A percentile compares a stretch with the other conserved stretches of the same genome.
These are phyloP conservation scores for Panicum hallii DNA, from an alignment of 202 grass and related monocot species.

Conservation along the genomic window DNA sequence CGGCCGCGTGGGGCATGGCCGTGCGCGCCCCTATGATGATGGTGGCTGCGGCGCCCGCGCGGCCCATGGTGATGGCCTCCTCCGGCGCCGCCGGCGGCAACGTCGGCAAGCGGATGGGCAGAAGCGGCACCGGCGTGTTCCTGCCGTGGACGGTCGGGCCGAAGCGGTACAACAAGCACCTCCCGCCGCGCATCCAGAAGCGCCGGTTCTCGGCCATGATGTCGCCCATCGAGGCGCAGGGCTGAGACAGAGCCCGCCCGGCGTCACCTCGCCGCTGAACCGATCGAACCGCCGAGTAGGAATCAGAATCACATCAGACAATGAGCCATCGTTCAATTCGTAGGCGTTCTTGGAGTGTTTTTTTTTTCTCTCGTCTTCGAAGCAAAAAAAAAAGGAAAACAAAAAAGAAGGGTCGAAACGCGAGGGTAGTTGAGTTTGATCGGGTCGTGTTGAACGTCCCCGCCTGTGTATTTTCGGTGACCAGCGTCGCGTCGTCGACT, in stretches of 20 bases:
- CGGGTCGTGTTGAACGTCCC: slow-evolving; percentile 16
- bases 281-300: slow-evolving; percentile 3
- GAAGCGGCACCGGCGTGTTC: slow-evolving; percentile 92
- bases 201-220: slow-evolving; percentile 76
- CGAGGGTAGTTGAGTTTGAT: slow-evolving; percentile 34
- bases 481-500: slow-evolving; percentile 14
- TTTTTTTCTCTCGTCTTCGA: slow-evolving; percentile 23
- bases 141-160: slow-evolving; percentile 92
- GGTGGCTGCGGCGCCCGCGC: slow-evolving; percentile 59
- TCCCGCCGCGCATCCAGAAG: slow-evolving; percentile 97
- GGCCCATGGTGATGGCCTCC: slow-evolving; percentile 59
- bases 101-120: slow-evolving; percentile 64
- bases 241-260: slow-evolving; percentile 38
- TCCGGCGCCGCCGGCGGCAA: slow-evolving; percentile 24
- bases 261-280: slow-evolving; percentile 32
- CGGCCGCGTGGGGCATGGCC: slow-evolving; percentile 75
- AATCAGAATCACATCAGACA: not conserved
- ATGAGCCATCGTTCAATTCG: slow-evolving; percentile 12
- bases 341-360: slow-evolving; percentile 49
- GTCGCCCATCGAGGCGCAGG: slow-evolving; percentile 76
- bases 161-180: slow-evolving; percentile 88
- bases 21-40: slow-evolving; percentile 71
- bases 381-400: slow-evolving; percentile 3
- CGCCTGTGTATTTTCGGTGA: slow-evolving; percentile 56
- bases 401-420: slow-evolving; percentile 14